A percentile compares a stretch with the other conserved stretches of the same genome.
These are phyloP conservation scores for Ogataea wickerhamii DNA, from an alignment of 805 yeast genomes.

Conservation along the genomic window DNA sequence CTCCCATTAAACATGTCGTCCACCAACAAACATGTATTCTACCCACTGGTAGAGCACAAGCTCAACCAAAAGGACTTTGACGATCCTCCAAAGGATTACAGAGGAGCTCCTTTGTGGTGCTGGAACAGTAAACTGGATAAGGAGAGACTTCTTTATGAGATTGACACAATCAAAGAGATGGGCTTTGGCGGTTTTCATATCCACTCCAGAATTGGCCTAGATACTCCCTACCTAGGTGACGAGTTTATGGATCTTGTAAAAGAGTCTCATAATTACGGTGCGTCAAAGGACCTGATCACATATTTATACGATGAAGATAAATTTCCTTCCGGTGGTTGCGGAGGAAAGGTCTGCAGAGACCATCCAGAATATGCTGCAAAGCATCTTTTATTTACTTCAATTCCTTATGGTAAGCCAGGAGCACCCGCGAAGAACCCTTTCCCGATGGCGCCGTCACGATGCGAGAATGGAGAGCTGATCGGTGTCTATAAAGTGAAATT, in stretches of 20 bases:
- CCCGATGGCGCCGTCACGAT: conserved; percentile 6
- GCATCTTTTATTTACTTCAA: conserved; percentile 8
- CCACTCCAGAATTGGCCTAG: conserved; percentile 10
- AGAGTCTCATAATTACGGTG: conserved; percentile 8
- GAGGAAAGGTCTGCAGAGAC: conserved; percentile 8
- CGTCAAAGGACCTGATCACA: conserved; percentile 5
- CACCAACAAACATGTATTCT: neutral
- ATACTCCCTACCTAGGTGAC: conserved; percentile 9
- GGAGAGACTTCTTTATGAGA: conserved; percentile 2
- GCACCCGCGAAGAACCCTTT: conserved; percentile 1
- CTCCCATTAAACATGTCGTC: neutral
- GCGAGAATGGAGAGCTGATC: conserved; percentile 8
- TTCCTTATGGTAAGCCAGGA: conserved; percentile 5
- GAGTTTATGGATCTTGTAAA: conserved; percentile 9
- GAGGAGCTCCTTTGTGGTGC: conserved; percentile 6
- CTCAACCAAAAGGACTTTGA: neutral
- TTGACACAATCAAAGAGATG: conserved; percentile 6
- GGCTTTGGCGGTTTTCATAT: conserved; percentile 13
- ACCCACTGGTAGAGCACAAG: neutral
- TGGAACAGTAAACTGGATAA: conserved; percentile 5
- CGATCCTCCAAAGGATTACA: conserved; percentile 3
- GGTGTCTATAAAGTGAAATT: conserved; percentile 7
- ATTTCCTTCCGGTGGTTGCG: conserved; percentile 13
- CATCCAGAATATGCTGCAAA: conserved; percentile 9
- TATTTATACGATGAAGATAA: conserved; percentile 11